Base-by-base conservation (phyloP, 2,329 filamentous ascomycete species). In the Aspergillus terreus region DNA sequence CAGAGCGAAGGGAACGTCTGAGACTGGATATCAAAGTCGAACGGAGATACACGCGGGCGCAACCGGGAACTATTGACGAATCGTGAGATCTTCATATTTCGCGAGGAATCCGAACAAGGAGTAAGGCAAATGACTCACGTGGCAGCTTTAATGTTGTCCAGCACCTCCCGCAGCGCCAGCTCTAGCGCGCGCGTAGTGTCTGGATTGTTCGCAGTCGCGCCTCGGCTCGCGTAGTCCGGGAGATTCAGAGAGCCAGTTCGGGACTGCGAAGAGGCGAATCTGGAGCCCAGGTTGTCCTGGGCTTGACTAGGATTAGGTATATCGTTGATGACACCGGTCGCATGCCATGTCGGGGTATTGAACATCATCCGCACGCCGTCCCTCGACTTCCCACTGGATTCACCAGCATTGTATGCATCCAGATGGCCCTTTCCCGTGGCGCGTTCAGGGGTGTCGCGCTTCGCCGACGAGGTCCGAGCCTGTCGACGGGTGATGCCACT, bases 401-500 rank as follows among this genome's bases (percentile, higher is more conserved):
- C 68, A 49, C 70, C 61, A 25, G 64, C 46, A 53, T 66, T 53
- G 52, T 65, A 61, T 50, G 69, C 44, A 55, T 72, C 63, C 40
- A 59, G 46, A 47, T 68, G 63, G 32, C 66, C 63, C 44, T 74
- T 65, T 67, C 77, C 49, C 77, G 80, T 43, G 76, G 72, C 70
- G 4, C 81, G 82, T 14, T 84, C 85, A n/a, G 83, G 84, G 35
- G 76, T 77, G 49, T 86, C 83, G 53, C 82, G 80, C 53, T 79
- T 81, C 19, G 78, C 74, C 12, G 81, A 73, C 1, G 85, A 84
- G 51, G 81, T 83, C 62, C 89, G 82, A 2, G 90, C 85, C 67
- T 96, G 90, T 53, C 92, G 82, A 57, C 92, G 81, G 23, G 92
- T 97, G 70, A 97, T 95, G 55, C 84, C 82, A 42, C 90, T 89